phyloP scores from a whole-genome alignment of 805 yeast genomes.

The Saccharomyces eubayanus region DNA sequence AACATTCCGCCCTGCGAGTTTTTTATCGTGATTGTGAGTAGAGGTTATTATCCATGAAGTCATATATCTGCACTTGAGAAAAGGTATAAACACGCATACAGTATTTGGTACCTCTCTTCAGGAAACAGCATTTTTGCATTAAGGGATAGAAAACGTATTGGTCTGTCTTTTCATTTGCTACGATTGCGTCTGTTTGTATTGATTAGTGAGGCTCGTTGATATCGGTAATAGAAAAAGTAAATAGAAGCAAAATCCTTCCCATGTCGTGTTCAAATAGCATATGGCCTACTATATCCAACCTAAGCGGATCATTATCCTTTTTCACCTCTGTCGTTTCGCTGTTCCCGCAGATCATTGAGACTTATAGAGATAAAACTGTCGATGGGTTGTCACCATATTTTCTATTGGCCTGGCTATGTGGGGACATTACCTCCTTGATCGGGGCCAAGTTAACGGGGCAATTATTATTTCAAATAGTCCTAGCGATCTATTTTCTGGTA shows the following conservation, averaged over 20 bases:
- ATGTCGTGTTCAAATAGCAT: slow-evolving; percentile 8
- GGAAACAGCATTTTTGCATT: background rate
- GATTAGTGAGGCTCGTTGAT: background rate
- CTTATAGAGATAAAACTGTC: slow-evolving; percentile 48
- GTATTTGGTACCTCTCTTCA: background rate
- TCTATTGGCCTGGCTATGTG: slow-evolving; percentile 38
- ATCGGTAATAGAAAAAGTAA: background rate
- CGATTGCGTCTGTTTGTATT: background rate
- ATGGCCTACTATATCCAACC: slow-evolving; percentile 28
- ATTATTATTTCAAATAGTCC: slow-evolving; percentile 65
- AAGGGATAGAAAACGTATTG: background rate
- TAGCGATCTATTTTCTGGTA: slow-evolving; percentile 64
- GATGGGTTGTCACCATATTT: slow-evolving; percentile 51
- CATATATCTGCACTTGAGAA: background rate
- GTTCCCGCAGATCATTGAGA: slow-evolving; percentile 50
- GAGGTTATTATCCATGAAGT: background rate
- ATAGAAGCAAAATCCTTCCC: background rate
- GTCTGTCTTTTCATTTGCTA: background rate
- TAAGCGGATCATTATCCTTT: slow-evolving; percentile 40
- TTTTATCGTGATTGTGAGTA: background rate
- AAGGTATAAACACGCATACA: background rate
- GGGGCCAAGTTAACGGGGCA: slow-evolving; percentile 77
- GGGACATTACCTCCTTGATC: slow-evolving; percentile 42
- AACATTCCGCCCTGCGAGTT: background rate
- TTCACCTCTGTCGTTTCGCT: slow-evolving; percentile 41